Evolutionary conservation across 176 grass and related monocot species (phyloP).

Genomic region (Thinopyrum elongatum): DNA sequence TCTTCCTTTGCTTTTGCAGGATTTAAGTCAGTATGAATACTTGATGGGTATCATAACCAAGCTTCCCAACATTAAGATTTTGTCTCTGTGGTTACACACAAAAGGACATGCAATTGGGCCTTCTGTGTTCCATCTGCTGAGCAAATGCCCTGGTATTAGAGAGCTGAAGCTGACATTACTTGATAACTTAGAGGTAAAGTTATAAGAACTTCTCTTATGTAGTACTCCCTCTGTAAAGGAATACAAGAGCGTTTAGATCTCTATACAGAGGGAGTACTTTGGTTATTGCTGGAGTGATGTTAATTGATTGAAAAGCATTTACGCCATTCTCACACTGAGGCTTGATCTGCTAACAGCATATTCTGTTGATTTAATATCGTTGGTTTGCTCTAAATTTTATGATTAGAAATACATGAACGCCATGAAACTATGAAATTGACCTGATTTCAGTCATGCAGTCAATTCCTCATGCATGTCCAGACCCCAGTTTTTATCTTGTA

Average conservation of each 20-base stretch:
- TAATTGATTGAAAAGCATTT: not conserved
- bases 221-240: too few species aligned
- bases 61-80: slow-evolving; percentile 10
- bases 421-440: not conserved
- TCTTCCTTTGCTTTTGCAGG: not conserved
- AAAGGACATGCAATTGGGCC: slow-evolving; percentile 19
- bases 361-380: not conserved
- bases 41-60: slow-evolving; percentile 19
- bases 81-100: slow-evolving; percentile 13
- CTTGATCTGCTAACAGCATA: not conserved
- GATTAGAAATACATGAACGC: not conserved
- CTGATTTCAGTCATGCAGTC: not conserved
- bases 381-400: not conserved
- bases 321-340: not conserved
- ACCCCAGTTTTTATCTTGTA: not conserved
- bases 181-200: slow-evolving; percentile 12
- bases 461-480: not conserved
- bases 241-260: too few species aligned
- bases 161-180: slow-evolving; percentile 5
- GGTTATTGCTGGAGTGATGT: not conserved
- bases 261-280: not conserved
- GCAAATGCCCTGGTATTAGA: slow-evolving; percentile 8
- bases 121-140: slow-evolving; percentile 26
- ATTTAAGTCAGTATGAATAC: slow-evolving; percentile 3
- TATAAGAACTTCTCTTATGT: slow-evolving; percentile 1